phyloP scores from a whole-genome alignment of 106 monocot species.

The Platanthera zijinensis region DNA sequence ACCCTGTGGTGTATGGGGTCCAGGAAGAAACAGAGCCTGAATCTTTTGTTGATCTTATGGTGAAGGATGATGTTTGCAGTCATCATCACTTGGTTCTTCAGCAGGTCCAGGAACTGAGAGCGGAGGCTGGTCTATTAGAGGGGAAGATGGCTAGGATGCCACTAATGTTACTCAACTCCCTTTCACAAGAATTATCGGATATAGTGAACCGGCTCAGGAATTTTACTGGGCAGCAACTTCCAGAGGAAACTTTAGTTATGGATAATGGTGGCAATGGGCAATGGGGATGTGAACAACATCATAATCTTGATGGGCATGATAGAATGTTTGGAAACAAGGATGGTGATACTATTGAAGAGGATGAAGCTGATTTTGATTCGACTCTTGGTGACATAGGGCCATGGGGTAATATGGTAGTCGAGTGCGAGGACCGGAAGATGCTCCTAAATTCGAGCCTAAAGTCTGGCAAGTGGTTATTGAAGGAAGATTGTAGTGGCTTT shows the following conservation, averaged over 20 bases:
- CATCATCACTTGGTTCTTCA: conserved; percentile 42
- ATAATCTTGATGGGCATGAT: conserved; percentile 47
- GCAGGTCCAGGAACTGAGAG: conserved; percentile 58
- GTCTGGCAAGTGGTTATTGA: conserved; percentile 69
- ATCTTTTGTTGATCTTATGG: conserved; percentile 33
- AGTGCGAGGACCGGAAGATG: conserved; percentile 51
- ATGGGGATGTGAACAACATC: conserved; percentile 43
- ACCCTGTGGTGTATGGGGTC: conserved; percentile 63
- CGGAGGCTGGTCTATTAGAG: conserved; percentile 47
- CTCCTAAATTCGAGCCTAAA: conserved; percentile 58
- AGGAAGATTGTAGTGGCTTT: conserved; percentile 67
- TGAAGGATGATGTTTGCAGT: conserved; percentile 36
- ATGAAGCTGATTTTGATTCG: conserved; percentile 60
- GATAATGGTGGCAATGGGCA: conserved; percentile 46
- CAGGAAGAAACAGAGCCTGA: conserved; percentile 66
- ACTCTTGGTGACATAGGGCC: conserved; percentile 47
- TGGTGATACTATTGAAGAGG: conserved; percentile 68
- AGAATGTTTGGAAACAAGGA: conserved; percentile 43
- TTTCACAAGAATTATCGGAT: conserved; percentile 42
- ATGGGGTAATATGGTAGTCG: conserved; percentile 59
- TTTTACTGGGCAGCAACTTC: conserved; percentile 23
- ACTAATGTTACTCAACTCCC: conserved; percentile 24
- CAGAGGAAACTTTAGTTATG: conserved; percentile 32
- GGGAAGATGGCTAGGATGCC: conserved; percentile 62
- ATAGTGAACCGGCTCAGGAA: conserved; percentile 60